A percentile compares a stretch with the other conserved stretches of the same genome.
phyloP scores from a whole-genome alignment of 2,329 filamentous ascomycete species.

The Fusarium papillatum region DNA sequence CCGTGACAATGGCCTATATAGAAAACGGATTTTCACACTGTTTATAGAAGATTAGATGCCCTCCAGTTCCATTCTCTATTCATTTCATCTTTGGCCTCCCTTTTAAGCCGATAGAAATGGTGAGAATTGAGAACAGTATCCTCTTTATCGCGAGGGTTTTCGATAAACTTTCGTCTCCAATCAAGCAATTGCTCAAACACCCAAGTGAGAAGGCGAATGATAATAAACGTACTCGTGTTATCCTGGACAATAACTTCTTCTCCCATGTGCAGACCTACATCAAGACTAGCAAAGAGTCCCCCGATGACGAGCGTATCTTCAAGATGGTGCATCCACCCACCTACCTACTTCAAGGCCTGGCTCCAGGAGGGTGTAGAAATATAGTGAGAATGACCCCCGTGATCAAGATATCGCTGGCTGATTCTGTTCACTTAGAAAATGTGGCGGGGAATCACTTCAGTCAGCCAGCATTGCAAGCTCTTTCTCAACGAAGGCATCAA shows the following conservation, averaged over 20 bases:
- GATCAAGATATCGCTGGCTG: not conserved
- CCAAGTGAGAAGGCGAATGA: too few species aligned
- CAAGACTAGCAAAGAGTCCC: not conserved
- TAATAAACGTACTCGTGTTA: too few species aligned
- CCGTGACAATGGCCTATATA: not conserved
- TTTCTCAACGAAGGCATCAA: not conserved
- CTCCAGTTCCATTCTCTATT: too few species aligned
- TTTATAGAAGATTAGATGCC: not conserved
- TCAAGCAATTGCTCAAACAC: too few species aligned
- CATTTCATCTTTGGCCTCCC: too few species aligned
- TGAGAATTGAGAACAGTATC: too few species aligned
- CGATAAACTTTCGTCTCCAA: too few species aligned
- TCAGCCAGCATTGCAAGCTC: not conserved
- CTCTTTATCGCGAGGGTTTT: too few species aligned
- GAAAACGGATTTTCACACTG: not conserved
- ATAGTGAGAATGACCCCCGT: not conserved
- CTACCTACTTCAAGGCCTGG: not conserved
- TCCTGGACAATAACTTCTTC: not conserved
- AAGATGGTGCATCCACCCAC: not conserved
- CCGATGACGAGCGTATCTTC: not conserved
- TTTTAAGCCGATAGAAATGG: too few species aligned
- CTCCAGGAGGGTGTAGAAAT: not conserved
- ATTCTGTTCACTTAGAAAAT: not conserved
- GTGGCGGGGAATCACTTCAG: not conserved
- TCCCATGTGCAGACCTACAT: not conserved